Conservation (phyloP, 2,329 filamentous ascomycete species). For the Aureobasidium sp. region DNA sequence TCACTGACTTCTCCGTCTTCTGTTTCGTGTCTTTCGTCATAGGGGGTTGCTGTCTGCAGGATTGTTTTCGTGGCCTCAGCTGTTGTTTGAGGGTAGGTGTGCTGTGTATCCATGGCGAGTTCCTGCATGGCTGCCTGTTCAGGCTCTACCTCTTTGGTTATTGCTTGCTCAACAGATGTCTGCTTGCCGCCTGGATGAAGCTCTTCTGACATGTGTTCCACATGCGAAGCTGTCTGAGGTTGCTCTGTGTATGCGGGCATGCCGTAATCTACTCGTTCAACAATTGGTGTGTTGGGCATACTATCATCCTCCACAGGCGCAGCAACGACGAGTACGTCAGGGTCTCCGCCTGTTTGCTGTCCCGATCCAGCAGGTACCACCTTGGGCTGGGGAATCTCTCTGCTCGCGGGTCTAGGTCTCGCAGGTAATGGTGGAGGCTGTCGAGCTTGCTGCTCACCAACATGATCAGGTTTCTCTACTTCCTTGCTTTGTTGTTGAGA, state of each 20-base stretch:
- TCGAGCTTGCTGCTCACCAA: background rate
- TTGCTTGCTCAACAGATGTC: background rate
- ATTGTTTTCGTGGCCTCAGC: background rate
- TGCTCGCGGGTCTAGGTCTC: background rate
- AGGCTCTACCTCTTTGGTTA: background rate
- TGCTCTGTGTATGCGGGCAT: background rate
- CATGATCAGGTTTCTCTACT: background rate
- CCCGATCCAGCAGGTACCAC: background rate
- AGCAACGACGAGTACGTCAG: conserved; percentile 13
- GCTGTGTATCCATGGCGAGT: background rate
- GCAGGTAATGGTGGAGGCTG: background rate
- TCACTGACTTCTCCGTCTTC: background rate
- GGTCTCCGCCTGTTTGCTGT: background rate
- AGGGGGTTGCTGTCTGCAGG: too few species aligned
- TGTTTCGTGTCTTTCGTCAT: conserved; percentile 4
- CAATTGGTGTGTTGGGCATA: conserved; percentile 20
- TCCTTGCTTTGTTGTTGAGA: background rate
- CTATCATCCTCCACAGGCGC: conserved; percentile 19
- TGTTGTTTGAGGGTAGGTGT: background rate
- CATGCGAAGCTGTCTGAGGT: background rate
- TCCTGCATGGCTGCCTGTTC: background rate
- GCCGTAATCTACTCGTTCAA: background rate
- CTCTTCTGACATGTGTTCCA: background rate
- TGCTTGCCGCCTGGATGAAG: background rate
- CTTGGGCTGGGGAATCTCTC: background rate